Conservation (phyloP, 192 early-diverging fungal species). For the Ramicandelaber brevisporus region DNA sequence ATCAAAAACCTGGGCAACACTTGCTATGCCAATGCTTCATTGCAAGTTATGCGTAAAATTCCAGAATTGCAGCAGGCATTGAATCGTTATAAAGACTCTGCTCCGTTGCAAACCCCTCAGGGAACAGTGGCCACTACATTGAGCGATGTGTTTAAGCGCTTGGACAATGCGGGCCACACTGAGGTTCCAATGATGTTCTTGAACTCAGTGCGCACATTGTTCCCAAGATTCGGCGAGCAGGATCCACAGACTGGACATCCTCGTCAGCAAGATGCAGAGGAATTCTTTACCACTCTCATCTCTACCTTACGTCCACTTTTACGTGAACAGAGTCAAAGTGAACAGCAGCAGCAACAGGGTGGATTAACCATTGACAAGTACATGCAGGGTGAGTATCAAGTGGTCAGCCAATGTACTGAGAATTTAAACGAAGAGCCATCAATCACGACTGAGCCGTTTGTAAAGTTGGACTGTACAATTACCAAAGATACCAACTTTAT, state of each 20-base stretch:
- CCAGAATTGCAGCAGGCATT: constrained; percentile 49
- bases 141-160: constrained; percentile 40
- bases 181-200: constrained; percentile 59
- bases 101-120: constrained; percentile 3
- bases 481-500: constrained; percentile 18
- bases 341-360: constrained; percentile 1
- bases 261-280: constrained; percentile 95
- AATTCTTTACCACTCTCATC: constrained; percentile 82
- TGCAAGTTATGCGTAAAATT: constrained; percentile 79
- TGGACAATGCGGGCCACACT: constrained; percentile 37
- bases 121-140: constrained; percentile 42
- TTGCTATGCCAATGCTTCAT: constrained; percentile 67
- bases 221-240: constrained; percentile 69
- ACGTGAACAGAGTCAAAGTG: too few relatives aligned
- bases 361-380: constrained; percentile 41
- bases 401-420: constrained; percentile 26
- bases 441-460: constrained; percentile 37
- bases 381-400: constrained; percentile 44
- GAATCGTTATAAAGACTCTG: constrained; percentile 11
- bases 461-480: constrained; percentile 52
- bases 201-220: constrained; percentile 46
- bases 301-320: constrained; percentile 34
- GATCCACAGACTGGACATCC: constrained; percentile 33
- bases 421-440: constrained; percentile 41
- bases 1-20: constrained; percentile 84